These are phyloP conservation scores for Ramaria rubella DNA, from an alignment of 768 basidiomycete genomes.

Conservation along the genomic window DNA sequence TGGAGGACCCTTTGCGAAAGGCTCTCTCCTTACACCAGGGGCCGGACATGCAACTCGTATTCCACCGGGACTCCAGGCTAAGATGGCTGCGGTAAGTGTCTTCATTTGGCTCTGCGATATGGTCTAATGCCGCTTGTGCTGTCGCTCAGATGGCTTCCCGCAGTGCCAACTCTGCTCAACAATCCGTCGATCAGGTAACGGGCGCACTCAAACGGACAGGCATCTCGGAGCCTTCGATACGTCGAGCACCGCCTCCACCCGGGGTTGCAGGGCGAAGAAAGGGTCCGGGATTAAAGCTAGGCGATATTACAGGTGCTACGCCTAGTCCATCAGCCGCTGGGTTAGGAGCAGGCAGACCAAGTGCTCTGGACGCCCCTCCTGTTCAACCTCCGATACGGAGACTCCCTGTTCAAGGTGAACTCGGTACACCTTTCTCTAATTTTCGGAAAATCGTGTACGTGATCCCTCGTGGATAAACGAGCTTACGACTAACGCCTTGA, in stretches of 20 bases:
- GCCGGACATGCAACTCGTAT: slow-evolving; percentile 55
- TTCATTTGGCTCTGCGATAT: slow-evolving; percentile 8
- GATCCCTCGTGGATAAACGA: slow-evolving; percentile 10
- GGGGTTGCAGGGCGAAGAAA: slow-evolving; percentile 37
- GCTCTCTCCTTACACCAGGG: slow-evolving; percentile 40
- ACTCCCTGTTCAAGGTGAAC: slow-evolving; percentile 29
- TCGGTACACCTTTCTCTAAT: slow-evolving; percentile 81
- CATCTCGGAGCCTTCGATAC: slow-evolving; percentile 30
- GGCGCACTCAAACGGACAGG: slow-evolving; percentile 11
- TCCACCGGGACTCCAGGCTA: slow-evolving; percentile 84
- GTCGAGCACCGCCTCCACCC: slow-evolving; percentile 23
- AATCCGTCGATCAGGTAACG: slow-evolving; percentile 10
- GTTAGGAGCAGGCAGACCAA: slow-evolving; percentile 61
- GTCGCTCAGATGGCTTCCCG: slow-evolving; percentile 17
- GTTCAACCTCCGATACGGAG: slow-evolving; percentile 25
- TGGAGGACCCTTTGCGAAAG: slow-evolving; percentile 11
- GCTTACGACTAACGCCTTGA: slow-evolving; percentile 7
- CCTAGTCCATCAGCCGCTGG: slow-evolving; percentile 60
- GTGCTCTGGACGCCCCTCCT: slow-evolving; percentile 29
- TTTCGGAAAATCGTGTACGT: slow-evolving; percentile 92
- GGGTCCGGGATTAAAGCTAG: slow-evolving; percentile 55
- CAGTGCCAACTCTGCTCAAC: slow-evolving; percentile 12
- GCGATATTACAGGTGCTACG: slow-evolving; percentile 46
- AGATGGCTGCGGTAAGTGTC: slow-evolving; percentile 78
- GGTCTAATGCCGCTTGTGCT: slow-evolving; percentile 14